These are phyloP conservation scores for Trametes maxima DNA, from an alignment of 768 basidiomycete species.

Conservation along the genomic window DNA sequence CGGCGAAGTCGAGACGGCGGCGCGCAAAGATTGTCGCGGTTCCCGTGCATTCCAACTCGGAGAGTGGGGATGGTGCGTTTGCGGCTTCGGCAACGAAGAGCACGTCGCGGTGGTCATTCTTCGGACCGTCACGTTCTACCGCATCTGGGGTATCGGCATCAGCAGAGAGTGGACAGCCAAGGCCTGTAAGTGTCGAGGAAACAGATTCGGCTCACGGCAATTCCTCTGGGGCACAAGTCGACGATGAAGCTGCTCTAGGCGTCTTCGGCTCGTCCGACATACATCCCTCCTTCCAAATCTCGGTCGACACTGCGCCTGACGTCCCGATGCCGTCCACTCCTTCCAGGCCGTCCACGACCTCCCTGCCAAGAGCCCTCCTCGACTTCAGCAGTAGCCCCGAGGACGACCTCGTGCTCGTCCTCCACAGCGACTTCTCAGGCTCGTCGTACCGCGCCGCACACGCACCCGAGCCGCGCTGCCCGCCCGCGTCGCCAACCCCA, in stretches of 20 bases:
- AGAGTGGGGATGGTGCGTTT: not conserved
- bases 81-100: not conserved
- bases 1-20: conserved; percentile 15
- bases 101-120: conserved; percentile 4
- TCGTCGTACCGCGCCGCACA: conserved; percentile 11
- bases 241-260: not conserved
- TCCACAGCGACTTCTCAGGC: conserved; percentile 19
- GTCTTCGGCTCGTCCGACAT: not conserved
- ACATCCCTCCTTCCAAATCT: not conserved
- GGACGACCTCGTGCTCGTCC: conserved; percentile 23
- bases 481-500: conserved; percentile 3
- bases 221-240: not conserved
- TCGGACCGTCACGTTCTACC: not conserved
- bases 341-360: not conserved
- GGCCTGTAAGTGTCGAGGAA: not conserved
- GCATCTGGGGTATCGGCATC: not conserved
- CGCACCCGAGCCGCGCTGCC: not conserved
- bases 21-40: conserved; percentile 18
- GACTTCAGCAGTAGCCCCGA: conserved; percentile 19
- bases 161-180: not conserved
- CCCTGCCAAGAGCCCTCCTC: conserved; percentile 13
- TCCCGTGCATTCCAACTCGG: not conserved
- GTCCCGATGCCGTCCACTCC: not conserved
- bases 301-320: not conserved
- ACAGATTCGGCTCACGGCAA: not conserved